phyloP scores from a whole-genome alignment of 371 early-diverging fungal genomes.

The Mucor piriformis region DNA sequence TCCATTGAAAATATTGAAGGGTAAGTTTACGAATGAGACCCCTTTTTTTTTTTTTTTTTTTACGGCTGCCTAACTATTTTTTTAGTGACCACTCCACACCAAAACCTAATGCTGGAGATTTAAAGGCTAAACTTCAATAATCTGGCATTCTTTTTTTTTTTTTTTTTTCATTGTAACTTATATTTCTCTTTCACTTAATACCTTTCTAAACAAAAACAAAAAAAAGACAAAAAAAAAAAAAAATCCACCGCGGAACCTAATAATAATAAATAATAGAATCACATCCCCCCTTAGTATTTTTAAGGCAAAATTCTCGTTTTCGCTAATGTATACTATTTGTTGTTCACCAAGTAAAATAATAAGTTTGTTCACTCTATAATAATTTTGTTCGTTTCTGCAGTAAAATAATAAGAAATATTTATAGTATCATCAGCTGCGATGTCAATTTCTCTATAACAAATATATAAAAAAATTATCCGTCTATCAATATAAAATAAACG shows the following conservation, averaged over 20 bases:
- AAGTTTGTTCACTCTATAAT: too few species aligned
- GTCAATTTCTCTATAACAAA: background rate
- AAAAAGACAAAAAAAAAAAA: too few species aligned
- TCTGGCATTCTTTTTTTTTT: too few species aligned
- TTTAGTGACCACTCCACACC: slow-evolving; percentile 30
- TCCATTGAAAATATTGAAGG: slow-evolving; percentile 35
- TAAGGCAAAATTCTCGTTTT: too few species aligned
- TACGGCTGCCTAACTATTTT: too few species aligned
- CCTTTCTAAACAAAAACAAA: slow-evolving; percentile 1
- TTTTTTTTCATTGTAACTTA: slow-evolving; percentile 2
- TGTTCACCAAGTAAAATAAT: too few species aligned
- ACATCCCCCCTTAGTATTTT: too few species aligned
- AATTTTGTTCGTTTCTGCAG: too few species aligned
- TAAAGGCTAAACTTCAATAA: slow-evolving; percentile 13
- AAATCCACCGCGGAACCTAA: too few species aligned
- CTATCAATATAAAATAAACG: background rate
- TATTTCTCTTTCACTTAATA: slow-evolving; percentile 3
- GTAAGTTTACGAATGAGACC: slow-evolving; percentile 2
- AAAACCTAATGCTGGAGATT: slow-evolving; percentile 4
- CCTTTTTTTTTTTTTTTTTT: slow-evolving; percentile 1
- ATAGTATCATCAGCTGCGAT: too few species aligned
- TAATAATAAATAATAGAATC: background rate
- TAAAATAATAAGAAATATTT: too few species aligned
- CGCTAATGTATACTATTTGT: too few species aligned
- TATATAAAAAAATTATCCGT: background rate